Evolutionary conservation across 371 early-diverging fungal genomes (phyloP).

Genomic region (Dichotomocladium elegans): DNA sequence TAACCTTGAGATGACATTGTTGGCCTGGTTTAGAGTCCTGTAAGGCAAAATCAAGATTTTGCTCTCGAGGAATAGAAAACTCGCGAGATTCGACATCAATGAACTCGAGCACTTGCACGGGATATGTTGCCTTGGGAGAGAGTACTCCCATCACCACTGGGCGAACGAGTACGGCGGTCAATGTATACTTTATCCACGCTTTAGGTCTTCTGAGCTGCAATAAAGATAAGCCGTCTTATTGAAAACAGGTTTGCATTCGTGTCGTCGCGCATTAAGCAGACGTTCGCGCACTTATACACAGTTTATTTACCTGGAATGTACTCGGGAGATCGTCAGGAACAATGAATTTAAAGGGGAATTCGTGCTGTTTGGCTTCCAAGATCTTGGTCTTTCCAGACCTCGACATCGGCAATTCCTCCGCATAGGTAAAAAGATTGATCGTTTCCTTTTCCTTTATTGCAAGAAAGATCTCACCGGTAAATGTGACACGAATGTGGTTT

Average conservation of each 20-base stretch:
- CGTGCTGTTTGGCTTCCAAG: conserved; percentile 31
- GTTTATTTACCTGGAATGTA: conserved; percentile 34
- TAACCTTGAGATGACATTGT: conserved; percentile 26
- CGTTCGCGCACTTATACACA: not conserved
- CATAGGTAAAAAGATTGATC: conserved; percentile 25
- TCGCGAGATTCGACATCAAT: conserved; percentile 27
- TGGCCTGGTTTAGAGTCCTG: conserved; percentile 16
- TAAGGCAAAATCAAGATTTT: conserved; percentile 16
- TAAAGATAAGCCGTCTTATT: too few species aligned
- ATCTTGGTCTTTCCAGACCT: conserved; percentile 11
- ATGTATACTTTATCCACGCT: conserved; percentile 32
- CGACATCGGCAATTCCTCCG: conserved; percentile 16
- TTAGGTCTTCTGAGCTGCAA: too few species aligned
- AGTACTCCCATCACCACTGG: conserved; percentile 39
- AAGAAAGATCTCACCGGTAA: conserved; percentile 30
- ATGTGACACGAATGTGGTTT: conserved; percentile 34
- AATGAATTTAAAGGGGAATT: conserved; percentile 34
- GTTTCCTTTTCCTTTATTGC: conserved; percentile 39
- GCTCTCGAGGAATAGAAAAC: conserved; percentile 25
- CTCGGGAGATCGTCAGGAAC: conserved; percentile 44
- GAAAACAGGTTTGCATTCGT: too few species aligned
- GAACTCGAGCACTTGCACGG: conserved; percentile 35
- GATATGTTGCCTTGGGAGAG: conserved; percentile 32
- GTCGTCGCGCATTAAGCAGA: too few species aligned
- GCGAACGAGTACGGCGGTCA: conserved; percentile 31